phyloP scores from a whole-genome alignment of 768 basidiomycete genomes.

The Boletus rex-veris region DNA sequence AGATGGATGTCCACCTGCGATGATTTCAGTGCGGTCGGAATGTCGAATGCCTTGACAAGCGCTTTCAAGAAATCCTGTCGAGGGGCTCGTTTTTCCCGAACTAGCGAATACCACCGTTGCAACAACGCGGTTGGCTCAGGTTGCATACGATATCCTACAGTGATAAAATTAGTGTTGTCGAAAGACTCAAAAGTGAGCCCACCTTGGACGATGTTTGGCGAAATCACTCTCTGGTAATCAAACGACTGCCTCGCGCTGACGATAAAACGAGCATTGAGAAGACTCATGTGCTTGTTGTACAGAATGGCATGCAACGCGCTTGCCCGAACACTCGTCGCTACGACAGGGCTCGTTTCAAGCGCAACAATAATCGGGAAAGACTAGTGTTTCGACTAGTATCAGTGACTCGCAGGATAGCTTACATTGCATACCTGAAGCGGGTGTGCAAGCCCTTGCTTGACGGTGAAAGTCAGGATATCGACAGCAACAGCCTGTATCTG shows the following conservation, averaged over 20 bases:
- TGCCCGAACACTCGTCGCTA: conserved; percentile 66
- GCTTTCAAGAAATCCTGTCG: conserved; percentile 87
- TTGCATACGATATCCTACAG: conserved; percentile 61
- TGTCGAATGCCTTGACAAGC: conserved; percentile 78
- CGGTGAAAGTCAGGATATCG: conserved; percentile 88
- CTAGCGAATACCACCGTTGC: conserved; percentile 86
- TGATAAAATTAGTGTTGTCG: neutral
- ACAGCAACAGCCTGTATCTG: conserved; percentile 81
- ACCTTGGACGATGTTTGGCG: conserved; percentile 53
- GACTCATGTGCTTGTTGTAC: conserved; percentile 84
- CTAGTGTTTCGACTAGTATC: conserved; percentile 35
- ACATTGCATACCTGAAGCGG: conserved; percentile 71
- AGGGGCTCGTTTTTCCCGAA: conserved; percentile 84
- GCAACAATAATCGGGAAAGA: conserved; percentile 91
- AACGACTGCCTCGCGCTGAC: conserved; percentile 80
- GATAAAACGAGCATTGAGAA: conserved; percentile 82
- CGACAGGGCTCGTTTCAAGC: conserved; percentile 78
- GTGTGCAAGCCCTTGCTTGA: conserved; percentile 94
- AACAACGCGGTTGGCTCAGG: conserved; percentile 70
- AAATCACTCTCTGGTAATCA: conserved; percentile 70
- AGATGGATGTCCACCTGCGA: conserved; percentile 48
- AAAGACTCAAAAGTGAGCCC: conserved; percentile 1
- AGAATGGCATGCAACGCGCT: conserved; percentile 75
- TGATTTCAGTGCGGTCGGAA: conserved; percentile 52
- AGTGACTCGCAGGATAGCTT: neutral